phyloP scores from a whole-genome alignment of 2,329 filamentous ascomycete genomes.

The Fusarium pseudograminearum region DNA sequence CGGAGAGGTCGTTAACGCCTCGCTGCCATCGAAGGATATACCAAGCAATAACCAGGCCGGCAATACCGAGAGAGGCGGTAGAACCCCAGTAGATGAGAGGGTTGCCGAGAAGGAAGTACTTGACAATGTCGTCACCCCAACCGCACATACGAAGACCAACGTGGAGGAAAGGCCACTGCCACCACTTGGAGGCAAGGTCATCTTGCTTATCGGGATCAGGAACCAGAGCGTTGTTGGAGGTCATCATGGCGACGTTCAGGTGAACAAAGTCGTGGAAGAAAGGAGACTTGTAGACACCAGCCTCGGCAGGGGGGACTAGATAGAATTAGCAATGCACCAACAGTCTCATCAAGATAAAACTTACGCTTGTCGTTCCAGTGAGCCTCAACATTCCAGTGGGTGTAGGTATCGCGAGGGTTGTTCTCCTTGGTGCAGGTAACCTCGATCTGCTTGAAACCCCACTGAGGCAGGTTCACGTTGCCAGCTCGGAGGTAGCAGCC shows the following conservation, averaged over 20 bases:
- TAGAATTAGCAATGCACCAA: conserved; percentile 22
- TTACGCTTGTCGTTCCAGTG: conserved; percentile 93
- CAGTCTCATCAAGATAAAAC: conserved; percentile 51
- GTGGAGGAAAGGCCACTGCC: conserved; percentile 97
- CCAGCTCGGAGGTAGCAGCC: conserved; percentile 95
- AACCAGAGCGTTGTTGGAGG: conserved; percentile 97
- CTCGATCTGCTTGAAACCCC: conserved; percentile 99
- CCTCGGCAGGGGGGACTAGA: conserved; percentile 87
- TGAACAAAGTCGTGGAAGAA: conserved; percentile 99
- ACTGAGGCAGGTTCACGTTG: conserved; percentile 96
- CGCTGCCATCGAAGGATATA: conserved; percentile 96
- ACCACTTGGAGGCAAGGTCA: conserved; percentile 94
- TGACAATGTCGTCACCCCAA: conserved; percentile 95
- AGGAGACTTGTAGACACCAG: conserved; percentile 93
- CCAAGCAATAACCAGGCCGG: conserved; percentile 80
- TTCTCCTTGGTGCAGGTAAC: conserved; percentile 94
- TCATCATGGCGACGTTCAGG: conserved; percentile 99
- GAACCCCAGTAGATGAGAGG: conserved; percentile 96
- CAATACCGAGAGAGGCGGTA: conserved; percentile 80
- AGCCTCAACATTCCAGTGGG: conserved; percentile 98
- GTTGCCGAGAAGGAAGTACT: conserved; percentile 98
- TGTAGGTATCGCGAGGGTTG: conserved; percentile 92
- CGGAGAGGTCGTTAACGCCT: conserved; percentile 85
- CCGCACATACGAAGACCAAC: conserved; percentile 98
- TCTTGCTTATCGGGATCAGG: conserved; percentile 99